Percentiles rank a stretch among this genome's conserved stretches.
phyloP scores from a whole-genome alignment of 805 yeast species.

The Suhomyces canberraensis region DNA sequence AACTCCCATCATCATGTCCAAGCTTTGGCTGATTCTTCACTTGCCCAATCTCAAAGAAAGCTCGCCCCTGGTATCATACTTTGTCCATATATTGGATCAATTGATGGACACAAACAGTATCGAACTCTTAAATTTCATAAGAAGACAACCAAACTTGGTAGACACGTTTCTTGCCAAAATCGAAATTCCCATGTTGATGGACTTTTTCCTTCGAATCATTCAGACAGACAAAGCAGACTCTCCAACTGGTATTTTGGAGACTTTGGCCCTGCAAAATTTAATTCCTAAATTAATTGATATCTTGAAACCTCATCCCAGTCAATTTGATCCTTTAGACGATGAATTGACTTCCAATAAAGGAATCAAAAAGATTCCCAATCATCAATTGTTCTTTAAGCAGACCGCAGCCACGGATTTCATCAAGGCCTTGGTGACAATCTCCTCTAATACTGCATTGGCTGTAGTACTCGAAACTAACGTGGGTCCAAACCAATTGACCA shows the following conservation, averaged over 20 bases:
- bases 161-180: slow-evolving; percentile 80
- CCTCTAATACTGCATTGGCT: slow-evolving; percentile 71
- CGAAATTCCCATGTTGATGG: slow-evolving; percentile 93
- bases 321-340: slow-evolving; percentile 33
- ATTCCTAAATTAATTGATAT: slow-evolving; percentile 70
- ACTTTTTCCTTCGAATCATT: slow-evolving; percentile 80
- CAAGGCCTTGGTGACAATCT: slow-evolving; percentile 88
- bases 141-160: slow-evolving; percentile 67
- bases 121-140: slow-evolving; percentile 68
- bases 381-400: slow-evolving; percentile 52
- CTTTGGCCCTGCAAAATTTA: slow-evolving; percentile 67
- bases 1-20: slow-evolving; percentile 37
- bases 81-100: slow-evolving; percentile 74
- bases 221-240: slow-evolving; percentile 90
- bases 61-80: slow-evolving; percentile 37
- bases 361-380: slow-evolving; percentile 23
- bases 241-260: slow-evolving; percentile 82
- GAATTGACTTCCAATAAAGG: not conserved
- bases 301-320: slow-evolving; percentile 62
- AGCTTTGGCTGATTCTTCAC: slow-evolving; percentile 39
- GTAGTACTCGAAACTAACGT: slow-evolving; percentile 86
- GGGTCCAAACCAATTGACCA: slow-evolving; percentile 92
- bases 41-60: slow-evolving; percentile 32
- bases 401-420: slow-evolving; percentile 94
- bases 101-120: slow-evolving; percentile 59